phyloP scores from a whole-genome alignment of 768 basidiomycete species.

The Boletus huronensis region DNA sequence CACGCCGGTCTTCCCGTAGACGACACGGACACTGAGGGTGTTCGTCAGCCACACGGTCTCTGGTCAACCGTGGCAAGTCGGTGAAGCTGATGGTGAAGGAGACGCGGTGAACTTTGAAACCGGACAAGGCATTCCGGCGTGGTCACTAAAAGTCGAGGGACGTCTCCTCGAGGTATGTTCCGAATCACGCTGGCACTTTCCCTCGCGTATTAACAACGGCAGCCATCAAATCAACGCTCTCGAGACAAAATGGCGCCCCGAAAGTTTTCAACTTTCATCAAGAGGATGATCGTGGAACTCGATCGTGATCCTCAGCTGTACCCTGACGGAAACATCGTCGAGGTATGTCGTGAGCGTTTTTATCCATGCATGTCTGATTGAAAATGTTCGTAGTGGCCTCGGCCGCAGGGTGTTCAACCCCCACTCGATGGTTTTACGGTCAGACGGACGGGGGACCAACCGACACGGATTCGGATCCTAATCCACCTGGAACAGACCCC shows the following conservation, averaged over 20 bases:
- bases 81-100: constrained; percentile 33
- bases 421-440: constrained; percentile 85
- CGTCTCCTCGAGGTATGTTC: constrained; percentile 70
- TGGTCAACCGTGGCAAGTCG: constrained; percentile 80
- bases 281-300: constrained; percentile 80
- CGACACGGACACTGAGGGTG: constrained; percentile 76
- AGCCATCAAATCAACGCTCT: constrained; percentile 61
- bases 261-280: constrained; percentile 85
- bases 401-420: constrained; percentile 51
- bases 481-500: constrained; percentile 84
- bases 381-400: constrained; percentile 51
- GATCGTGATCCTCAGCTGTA: constrained; percentile 81
- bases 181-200: background rate
- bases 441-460: constrained; percentile 72
- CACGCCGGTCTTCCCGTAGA: constrained; percentile 40
- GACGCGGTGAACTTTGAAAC: constrained; percentile 62
- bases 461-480: constrained; percentile 77
- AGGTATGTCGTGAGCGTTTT: constrained; percentile 46
- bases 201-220: background rate
- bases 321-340: constrained; percentile 84
- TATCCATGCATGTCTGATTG: background rate
- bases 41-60: constrained; percentile 88
- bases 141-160: constrained; percentile 85
- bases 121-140: constrained; percentile 86
- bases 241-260: constrained; percentile 60